Percentiles rank a stretch among this genome's conserved stretches.
Evolutionary conservation across 2,329 filamentous ascomycete genomes (phyloP).

Genomic region (Polytolypa hystricis): DNA sequence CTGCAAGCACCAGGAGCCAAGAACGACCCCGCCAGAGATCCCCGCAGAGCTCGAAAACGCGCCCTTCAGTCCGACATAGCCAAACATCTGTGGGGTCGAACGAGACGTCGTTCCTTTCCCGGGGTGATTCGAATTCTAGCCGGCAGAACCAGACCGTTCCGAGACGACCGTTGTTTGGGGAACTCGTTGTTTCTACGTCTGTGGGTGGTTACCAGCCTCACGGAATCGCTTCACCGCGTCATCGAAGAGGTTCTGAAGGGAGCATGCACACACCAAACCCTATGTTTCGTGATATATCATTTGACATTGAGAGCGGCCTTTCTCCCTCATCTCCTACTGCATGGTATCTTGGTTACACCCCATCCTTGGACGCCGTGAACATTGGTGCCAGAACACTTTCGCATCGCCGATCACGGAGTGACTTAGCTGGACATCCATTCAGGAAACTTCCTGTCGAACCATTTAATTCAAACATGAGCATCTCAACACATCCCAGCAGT

Average conservation of each 20-base stretch:
- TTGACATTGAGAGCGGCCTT: conserved; percentile 31
- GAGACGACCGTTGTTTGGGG: conserved; percentile 62
- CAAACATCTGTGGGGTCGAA: not conserved
- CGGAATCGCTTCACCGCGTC: conserved; percentile 46
- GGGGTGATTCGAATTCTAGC: not conserved
- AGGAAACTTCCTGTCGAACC: conserved; percentile 16
- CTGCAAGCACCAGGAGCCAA: not conserved
- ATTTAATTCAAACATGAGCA: conserved; percentile 25
- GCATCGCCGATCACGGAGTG: conserved; percentile 43
- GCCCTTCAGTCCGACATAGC: conserved; percentile 1
- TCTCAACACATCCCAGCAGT: conserved; percentile 20
- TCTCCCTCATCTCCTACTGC: conserved; percentile 56
- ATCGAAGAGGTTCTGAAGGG: conserved; percentile 61
- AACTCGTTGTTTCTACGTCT: conserved; percentile 50
- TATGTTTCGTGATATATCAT: conserved; percentile 29
- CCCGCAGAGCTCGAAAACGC: conserved; percentile 1
- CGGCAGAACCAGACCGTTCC: conserved; percentile 26
- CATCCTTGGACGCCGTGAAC: conserved; percentile 32
- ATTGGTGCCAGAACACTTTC: conserved; percentile 13
- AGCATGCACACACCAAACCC: conserved; percentile 45
- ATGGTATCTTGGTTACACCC: conserved; percentile 47
- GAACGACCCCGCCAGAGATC: not conserved
- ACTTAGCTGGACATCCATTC: conserved; percentile 36
- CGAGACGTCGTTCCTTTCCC: not conserved
- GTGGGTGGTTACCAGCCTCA: conserved; percentile 34